phyloP scores from a whole-genome alignment of 1,284 basidiomycete species.

The Rhodotorula sp. region DNA sequence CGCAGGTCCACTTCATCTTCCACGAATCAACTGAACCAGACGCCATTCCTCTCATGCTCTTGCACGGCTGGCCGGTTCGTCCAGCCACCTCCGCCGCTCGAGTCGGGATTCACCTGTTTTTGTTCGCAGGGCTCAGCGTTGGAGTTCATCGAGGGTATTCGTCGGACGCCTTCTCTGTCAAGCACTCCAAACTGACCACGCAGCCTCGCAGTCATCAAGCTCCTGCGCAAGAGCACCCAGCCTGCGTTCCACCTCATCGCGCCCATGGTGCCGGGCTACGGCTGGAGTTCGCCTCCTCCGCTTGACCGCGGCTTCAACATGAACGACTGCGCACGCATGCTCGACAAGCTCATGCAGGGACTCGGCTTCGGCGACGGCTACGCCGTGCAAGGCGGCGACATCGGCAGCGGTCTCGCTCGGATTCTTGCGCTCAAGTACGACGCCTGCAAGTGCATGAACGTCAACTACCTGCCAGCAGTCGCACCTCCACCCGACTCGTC shows the following conservation, averaged over 20 bases:
- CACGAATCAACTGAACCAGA: slow-evolving; percentile 40
- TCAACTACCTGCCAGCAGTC: slow-evolving; percentile 34
- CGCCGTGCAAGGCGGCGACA: slow-evolving; percentile 44
- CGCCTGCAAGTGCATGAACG: slow-evolving; percentile 24
- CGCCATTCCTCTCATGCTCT: slow-evolving; percentile 47
- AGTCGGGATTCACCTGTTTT: neutral
- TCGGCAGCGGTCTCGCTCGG: slow-evolving; percentile 29
- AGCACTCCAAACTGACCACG: neutral
- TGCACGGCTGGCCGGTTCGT: slow-evolving; percentile 47
- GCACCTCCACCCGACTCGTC: neutral
- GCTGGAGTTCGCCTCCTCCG: slow-evolving; percentile 34
- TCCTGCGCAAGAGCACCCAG: slow-evolving; percentile 39
- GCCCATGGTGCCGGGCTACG: slow-evolving; percentile 47
- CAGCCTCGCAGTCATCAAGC: slow-evolving; percentile 35
- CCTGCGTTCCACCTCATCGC: slow-evolving; percentile 47
- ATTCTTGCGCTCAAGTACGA: slow-evolving; percentile 24
- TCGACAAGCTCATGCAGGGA: slow-evolving; percentile 48
- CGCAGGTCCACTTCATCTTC: slow-evolving; percentile 46
- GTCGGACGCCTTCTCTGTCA: neutral
- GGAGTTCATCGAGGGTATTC: slow-evolving; percentile 43
- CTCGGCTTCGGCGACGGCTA: slow-evolving; percentile 48
- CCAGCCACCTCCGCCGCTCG: neutral
- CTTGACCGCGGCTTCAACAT: slow-evolving; percentile 45
- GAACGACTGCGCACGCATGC: slow-evolving; percentile 44
- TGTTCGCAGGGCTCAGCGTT: slow-evolving; percentile 33